These are phyloP conservation scores for Quercus cerris DNA, from an alignment of 306 rosid genomes.

Conservation along the genomic window DNA sequence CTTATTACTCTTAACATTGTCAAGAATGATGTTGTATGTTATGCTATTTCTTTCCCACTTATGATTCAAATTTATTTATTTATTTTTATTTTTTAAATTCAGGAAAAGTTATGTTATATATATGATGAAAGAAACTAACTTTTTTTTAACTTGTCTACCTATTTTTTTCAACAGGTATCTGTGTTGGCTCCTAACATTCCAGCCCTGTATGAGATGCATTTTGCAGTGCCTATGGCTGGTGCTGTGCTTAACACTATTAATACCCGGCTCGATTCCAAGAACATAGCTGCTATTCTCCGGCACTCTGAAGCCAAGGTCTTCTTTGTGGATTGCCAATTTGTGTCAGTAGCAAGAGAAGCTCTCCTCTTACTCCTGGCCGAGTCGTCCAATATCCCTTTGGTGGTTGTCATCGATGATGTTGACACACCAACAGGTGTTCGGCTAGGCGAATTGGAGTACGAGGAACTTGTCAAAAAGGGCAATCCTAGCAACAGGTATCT, in stretches of 20 bases:
- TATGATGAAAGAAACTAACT: neutral
- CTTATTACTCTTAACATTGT: slow-evolving; percentile 59
- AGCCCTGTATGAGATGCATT: slow-evolving; percentile 97
- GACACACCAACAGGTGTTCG: slow-evolving; percentile 65
- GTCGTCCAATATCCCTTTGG: slow-evolving; percentile 48
- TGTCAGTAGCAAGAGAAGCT: slow-evolving; percentile 52
- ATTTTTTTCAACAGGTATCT: slow-evolving; percentile 48
- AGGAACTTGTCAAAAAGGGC: slow-evolving; percentile 48
- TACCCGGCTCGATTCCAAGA: slow-evolving; percentile 65
- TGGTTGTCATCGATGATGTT: slow-evolving; percentile 75
- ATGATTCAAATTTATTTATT: neutral
- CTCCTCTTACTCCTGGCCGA: slow-evolving; percentile 35
- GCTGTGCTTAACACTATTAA: slow-evolving; percentile 76
- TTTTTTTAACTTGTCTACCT: neutral
- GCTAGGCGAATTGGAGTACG: slow-evolving; percentile 72
- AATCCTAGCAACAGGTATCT: slow-evolving; percentile 24
- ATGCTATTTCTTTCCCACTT: neutral
- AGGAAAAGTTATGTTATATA: no score
- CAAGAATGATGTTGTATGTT: slow-evolving; percentile 64
- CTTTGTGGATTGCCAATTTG: slow-evolving; percentile 70
- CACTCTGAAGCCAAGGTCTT: slow-evolving; percentile 77
- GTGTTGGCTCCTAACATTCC: slow-evolving; percentile 90
- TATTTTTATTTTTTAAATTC: neutral
- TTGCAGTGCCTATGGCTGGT: slow-evolving; percentile 95
- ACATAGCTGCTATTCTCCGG: slow-evolving; percentile 65